Evolutionary conservation across 2,329 filamentous ascomycete genomes (phyloP), one percentile per base, ranked within the genome.

Genomic region (Beauveria pseudobassiana): DNA sequence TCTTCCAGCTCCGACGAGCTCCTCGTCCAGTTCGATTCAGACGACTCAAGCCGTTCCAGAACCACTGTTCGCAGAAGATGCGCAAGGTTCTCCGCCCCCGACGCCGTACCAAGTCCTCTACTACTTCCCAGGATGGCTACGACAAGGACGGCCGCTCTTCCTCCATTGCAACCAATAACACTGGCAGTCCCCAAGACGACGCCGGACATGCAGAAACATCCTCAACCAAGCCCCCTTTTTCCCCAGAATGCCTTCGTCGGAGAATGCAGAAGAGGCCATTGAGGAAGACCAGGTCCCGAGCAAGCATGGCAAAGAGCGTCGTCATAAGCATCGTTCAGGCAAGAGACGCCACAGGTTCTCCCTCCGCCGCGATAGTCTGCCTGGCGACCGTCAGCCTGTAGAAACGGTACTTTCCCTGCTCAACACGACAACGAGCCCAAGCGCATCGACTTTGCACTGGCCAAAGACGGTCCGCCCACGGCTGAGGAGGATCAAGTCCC

Each of bases 61-160:
- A 78, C 80, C 53, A 91, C 87, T 1, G 89, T 91, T 16, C 86
- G 88, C 2, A 90, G 70, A 86, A 86, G 61, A 85, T 96, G 73
- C 91, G 87, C 74, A 82, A 88, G 66, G 89, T 88, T 26, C 87
- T 96, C 68, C 87, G 86, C 63, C 80, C 82, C 52, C 82, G 87
- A 59, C 85, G 85, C 69, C 86, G 85, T 65, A 87, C 90, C 74
- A 96, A 93, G 79, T 93, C 89, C 0, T 93, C 88, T 2, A 79
- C 82, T 40, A 85, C 85, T 68, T 92, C 87, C 26, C 83, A 84
- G 63, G 88, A 90, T 16, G 84, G 80, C 16, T 64, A 64, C 38
- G 71, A 75, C 5, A 70, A 68, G 38, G 66, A 65, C 8, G 75
- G 71, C 12, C 74, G 75, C 4, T 74, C 75, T 6, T 73, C 77